Conservation (phyloP, 1,284 basidiomycete species). For the Leccinum solheimii region DNA sequence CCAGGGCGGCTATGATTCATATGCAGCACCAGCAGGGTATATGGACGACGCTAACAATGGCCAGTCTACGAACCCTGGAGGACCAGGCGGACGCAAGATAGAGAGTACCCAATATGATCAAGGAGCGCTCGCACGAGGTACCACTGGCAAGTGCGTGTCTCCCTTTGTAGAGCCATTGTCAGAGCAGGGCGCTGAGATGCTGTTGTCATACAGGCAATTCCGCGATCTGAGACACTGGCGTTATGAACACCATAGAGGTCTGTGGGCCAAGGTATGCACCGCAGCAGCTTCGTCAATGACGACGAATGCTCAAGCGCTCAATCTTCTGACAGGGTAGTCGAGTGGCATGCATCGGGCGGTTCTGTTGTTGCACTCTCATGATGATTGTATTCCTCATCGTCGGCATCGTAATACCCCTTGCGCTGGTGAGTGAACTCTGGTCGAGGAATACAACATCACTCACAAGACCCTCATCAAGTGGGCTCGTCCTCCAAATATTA, state of each 20-base stretch:
- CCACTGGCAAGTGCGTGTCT: constrained; percentile 34
- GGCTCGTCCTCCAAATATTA: constrained; percentile 74
- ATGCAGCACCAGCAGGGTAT: constrained; percentile 38
- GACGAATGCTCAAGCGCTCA: neutral
- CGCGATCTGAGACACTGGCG: constrained; percentile 53
- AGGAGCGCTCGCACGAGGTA: constrained; percentile 39
- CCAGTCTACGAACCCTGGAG: constrained; percentile 23
- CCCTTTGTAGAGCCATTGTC: neutral
- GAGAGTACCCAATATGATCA: constrained; percentile 40
- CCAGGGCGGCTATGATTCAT: constrained; percentile 45
- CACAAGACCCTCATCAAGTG: constrained; percentile 51
- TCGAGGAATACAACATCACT: constrained; percentile 6
- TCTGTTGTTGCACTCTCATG: constrained; percentile 72
- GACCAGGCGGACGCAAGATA: constrained; percentile 22
- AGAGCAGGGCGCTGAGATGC: constrained; percentile 9
- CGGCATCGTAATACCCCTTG: constrained; percentile 69
- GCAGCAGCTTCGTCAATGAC: neutral
- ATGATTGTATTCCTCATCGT: constrained; percentile 63
- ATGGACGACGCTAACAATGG: constrained; percentile 42
- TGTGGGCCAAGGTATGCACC: constrained; percentile 60
- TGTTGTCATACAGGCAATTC: constrained; percentile 33
- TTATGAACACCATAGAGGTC: constrained; percentile 52
- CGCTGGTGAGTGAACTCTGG: constrained; percentile 54
- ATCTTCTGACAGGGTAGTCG: constrained; percentile 49
- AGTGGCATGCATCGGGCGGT: constrained; percentile 57